Percentiles rank a stretch among this genome's conserved stretches.
Conservation (phyloP, 768 basidiomycete species). For the Boletus barrowsii region DNA sequence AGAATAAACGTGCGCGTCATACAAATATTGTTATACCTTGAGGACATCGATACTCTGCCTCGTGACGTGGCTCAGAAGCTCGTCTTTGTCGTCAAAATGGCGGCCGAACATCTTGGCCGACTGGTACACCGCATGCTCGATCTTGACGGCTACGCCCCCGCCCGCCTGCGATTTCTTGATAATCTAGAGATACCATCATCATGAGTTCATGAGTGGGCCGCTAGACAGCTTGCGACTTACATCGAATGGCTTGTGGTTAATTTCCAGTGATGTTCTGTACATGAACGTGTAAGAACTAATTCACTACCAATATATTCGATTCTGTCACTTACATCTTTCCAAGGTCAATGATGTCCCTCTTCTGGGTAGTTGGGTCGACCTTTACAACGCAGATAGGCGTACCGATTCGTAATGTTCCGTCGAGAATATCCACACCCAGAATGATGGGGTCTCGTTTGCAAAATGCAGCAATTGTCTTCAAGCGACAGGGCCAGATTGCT, state of each 20-base stretch:
- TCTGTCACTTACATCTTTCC: constrained; percentile 80
- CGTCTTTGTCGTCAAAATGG: constrained; percentile 96
- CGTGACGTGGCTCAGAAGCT: constrained; percentile 85
- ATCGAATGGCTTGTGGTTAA: constrained; percentile 90
- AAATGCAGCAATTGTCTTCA: constrained; percentile 92
- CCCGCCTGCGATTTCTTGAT: constrained; percentile 95
- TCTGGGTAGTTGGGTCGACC: constrained; percentile 79
- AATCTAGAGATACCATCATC: constrained; percentile 42
- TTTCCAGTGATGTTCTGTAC: constrained; percentile 87
- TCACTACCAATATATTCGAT: background rate
- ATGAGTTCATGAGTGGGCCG: background rate
- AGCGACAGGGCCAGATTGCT: constrained; percentile 94
- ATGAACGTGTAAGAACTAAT: constrained; percentile 1
- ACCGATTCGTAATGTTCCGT: constrained; percentile 86
- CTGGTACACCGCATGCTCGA: constrained; percentile 95
- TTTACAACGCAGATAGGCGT: constrained; percentile 96
- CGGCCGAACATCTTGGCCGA: constrained; percentile 93
- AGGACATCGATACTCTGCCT: constrained; percentile 93
- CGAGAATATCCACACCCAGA: constrained; percentile 92
- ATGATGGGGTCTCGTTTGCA: constrained; percentile 98
- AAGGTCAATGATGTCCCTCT: constrained; percentile 87
- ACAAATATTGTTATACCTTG: constrained; percentile 52
- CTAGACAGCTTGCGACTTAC: constrained; percentile 37
- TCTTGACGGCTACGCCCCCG: constrained; percentile 96
- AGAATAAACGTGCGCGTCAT: constrained; percentile 2